Conservation (phyloP, 495 filamentous ascomycete species). For the Durotheca rogersii region DNA sequence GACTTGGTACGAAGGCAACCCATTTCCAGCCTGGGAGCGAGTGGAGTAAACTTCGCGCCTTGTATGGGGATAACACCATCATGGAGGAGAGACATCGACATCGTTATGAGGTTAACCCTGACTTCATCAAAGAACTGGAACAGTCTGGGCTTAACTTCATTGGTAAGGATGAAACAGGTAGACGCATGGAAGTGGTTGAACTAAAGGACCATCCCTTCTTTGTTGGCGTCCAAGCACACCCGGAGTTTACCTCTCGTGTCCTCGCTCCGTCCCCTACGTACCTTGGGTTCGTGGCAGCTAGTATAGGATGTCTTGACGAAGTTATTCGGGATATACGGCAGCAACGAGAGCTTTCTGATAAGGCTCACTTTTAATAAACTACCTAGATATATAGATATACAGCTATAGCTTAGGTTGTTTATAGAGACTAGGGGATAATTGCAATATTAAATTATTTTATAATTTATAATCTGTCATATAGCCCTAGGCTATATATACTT, state of each 20-base stretch:
- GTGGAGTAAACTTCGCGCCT: conserved; percentile 72
- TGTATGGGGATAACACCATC: conserved; percentile 63
- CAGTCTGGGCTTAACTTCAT: conserved; percentile 62
- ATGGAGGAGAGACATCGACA: conserved; percentile 71
- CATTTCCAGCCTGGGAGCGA: conserved; percentile 75
- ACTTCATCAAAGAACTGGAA: conserved; percentile 60
- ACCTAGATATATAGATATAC: background rate
- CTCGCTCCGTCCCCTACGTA: conserved; percentile 74
- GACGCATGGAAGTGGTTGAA: conserved; percentile 91
- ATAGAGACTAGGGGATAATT: background rate
- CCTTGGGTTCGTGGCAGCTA: conserved; percentile 83
- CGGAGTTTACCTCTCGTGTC: conserved; percentile 75
- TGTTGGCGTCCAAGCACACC: conserved; percentile 86
- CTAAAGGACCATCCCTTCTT: conserved; percentile 87
- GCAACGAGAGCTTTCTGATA: conserved; percentile 3
- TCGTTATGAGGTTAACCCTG: conserved; percentile 75
- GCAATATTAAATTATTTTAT: background rate
- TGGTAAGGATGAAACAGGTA: conserved; percentile 78
- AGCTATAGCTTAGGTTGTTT: background rate
- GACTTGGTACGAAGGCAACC: conserved; percentile 74
- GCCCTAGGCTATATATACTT: too few relatives aligned
- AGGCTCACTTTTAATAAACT: conserved; percentile 11
- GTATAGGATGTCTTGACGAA: conserved; percentile 59
- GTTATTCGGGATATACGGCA: conserved; percentile 31
- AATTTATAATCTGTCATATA: too few relatives aligned